Evolutionary conservation across 768 basidiomycete species (phyloP).

Genomic region (Russula sp.): DNA sequence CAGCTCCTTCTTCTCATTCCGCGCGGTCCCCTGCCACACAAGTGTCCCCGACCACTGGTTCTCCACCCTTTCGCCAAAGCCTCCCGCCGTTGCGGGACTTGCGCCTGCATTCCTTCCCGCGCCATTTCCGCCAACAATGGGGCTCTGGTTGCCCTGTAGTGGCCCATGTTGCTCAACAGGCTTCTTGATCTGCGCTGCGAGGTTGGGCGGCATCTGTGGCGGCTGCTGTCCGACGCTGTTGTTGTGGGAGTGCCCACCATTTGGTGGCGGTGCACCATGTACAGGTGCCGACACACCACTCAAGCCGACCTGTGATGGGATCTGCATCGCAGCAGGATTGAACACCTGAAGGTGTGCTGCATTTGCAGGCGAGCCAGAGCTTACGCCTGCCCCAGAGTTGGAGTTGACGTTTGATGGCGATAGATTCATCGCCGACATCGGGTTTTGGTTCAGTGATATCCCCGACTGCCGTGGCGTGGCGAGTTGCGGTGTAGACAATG

Average conservation of each 20-base stretch:
- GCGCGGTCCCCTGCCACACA: constrained; percentile 16
- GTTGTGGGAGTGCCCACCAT: constrained; percentile 3
- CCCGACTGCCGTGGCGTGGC: not conserved
- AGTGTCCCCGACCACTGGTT: constrained; percentile 16
- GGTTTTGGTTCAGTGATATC: constrained; percentile 1
- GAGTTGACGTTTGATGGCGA: not conserved
- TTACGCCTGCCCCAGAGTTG: not conserved
- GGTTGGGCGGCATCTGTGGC: not conserved
- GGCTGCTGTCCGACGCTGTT: not conserved
- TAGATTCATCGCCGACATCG: not conserved
- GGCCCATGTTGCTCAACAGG: constrained; percentile 12
- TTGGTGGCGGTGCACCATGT: not conserved
- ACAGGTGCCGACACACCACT: not conserved
- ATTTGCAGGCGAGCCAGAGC: not conserved
- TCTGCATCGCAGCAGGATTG: constrained; percentile 3
- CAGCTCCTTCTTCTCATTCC: constrained; percentile 20
- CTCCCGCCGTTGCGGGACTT: not conserved
- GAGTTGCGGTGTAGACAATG: constrained; percentile 8
- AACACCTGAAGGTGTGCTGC: constrained; percentile 3
- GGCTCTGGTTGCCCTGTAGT: constrained; percentile 1
- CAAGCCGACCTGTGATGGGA: constrained; percentile 1
- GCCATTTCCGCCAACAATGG: not conserved
- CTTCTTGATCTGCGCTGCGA: constrained; percentile 20
- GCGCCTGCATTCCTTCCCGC: not conserved
- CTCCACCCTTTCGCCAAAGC: not conserved